Base-by-base conservation (phyloP, 495 filamentous ascomycete genomes). In the Chaetomium tenue region DNA sequence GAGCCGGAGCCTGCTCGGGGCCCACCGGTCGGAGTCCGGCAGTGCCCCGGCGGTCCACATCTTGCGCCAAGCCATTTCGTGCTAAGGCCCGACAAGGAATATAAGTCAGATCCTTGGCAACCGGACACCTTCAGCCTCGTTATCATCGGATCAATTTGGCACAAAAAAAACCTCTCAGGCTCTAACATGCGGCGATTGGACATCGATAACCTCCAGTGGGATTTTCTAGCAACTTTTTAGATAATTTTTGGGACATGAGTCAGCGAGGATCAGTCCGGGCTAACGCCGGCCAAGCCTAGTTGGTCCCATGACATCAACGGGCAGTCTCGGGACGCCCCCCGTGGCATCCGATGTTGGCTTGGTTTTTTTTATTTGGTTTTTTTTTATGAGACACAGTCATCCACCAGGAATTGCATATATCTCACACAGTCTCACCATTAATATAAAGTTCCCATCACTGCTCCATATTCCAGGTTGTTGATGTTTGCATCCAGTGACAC, bases 221-320 rank as follows among this genome's bases (percentile, higher is more conserved):
- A 37, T 37, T 37, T 37, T 37, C 33, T 37, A 1, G 11, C 33
- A 37, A 37, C 9, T 37, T 23, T 50, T 23, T 48, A 11, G 20
- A 11, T 23, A 11, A 22, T 25, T 13, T 23, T 2, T 12, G 47
- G 20, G 47, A 2, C 47, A 7, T 3, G 8, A 20, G 4, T 20
- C n/a, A 52, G 23, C 50, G 50, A 22, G 15, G 33, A 37, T 53
- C 13, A 53, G 25, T 1, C 23, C 13, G 50, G 25, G 8, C 20
- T 25, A 12, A 20, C 16, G 33, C 11, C 11, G 33, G 33, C 33
- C 33, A 37, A 37, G 33, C 1, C 9, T 37, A 8, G 33, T 37
- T 37, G 16, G n/a, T 25, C 58, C 46, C 28, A 60, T 60, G 59
- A 61, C 59, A 61, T 52, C 59, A 52, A 61, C 47, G 22, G 47